Evolutionary conservation across 495 filamentous ascomycete species (phyloP).

Genomic region (Massariosphaeria phaeospora): DNA sequence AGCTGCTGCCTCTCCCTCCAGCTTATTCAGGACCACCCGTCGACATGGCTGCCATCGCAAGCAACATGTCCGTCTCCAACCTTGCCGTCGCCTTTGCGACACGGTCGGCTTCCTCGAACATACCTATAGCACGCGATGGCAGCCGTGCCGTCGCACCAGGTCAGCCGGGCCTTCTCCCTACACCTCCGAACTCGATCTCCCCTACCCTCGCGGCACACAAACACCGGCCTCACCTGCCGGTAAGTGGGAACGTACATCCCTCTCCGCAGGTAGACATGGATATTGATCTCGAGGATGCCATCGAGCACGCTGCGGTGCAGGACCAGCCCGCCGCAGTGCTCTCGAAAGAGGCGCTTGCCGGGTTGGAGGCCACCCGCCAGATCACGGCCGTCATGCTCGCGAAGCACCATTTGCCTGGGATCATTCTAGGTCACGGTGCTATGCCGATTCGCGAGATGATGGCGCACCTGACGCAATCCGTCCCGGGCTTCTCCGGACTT

Average conservation of each 20-base stretch:
- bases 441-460: conserved; percentile 92
- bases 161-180: conserved; percentile 64
- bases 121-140: conserved; percentile 55
- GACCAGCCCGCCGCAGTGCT: conserved; percentile 38
- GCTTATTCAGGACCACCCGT: conserved; percentile 23
- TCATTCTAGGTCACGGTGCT: conserved; percentile 82
- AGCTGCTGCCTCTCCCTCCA: conserved; percentile 6
- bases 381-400: conserved; percentile 86
- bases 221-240: conserved; percentile 47
- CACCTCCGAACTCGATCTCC: conserved; percentile 94
- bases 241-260: conserved; percentile 49
- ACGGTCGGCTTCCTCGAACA: conserved; percentile 63
- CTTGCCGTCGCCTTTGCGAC: conserved; percentile 61
- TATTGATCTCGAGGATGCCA: conserved; percentile 73
- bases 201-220: conserved; percentile 79
- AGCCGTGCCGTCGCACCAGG: conserved; percentile 55
- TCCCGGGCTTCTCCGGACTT: conserved; percentile 88
- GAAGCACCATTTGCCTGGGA: conserved; percentile 85
- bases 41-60: conserved; percentile 52
- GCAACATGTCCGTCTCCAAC: conserved; percentile 48
- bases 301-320: conserved; percentile 48
- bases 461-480: conserved; percentile 83
- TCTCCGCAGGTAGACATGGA: conserved; percentile 78
- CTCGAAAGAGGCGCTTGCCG: conserved; percentile 39
- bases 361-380: conserved; percentile 67